Base-by-base conservation (phyloP, 805 yeast genomes). In the Ogataea philodendri region DNA sequence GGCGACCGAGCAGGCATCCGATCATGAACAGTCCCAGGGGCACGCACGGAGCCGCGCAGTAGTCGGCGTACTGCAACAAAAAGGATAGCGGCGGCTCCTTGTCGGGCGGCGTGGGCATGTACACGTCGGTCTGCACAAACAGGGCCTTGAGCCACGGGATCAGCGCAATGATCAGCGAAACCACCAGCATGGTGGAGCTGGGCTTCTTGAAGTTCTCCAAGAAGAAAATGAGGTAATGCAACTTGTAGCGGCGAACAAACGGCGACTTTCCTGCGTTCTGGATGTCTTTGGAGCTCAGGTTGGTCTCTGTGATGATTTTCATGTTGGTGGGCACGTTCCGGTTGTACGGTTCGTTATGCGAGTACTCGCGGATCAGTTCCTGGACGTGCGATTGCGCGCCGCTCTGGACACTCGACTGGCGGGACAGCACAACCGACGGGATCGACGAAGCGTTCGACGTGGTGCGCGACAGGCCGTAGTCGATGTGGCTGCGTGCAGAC, bases 1-100 rank as follows among this genome's bases (percentile, higher is more conserved):
- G 60, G 22, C 81, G 51, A 5, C 78, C 69, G 17, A 76, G 62
- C 5, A 78, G 67, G 8, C 79, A 75, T 1, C 81, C 81, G 29
- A 76, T 55, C 21, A 76, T 49, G 11, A 74, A 48, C 32, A 76
- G 59, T 0, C 81, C 81, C 24, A 74, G 41, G 2, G 81, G 81
- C 27, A 76, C 81, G 19, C 74, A 66, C 1, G 81, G 80, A 13
- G 45, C 42, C 1, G 78, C 78, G 1, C 71, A 55, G 44, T 75
- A 76, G 24, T 65, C 60, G 5, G 74, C 58, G 26, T 67, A 64
- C 43, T 74, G 77, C 30, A 76, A 60, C 3, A 75, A 39, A 39
- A 76, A 76, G 3, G 79, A 73, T 13, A 76, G 60, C 7, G 81
- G 76, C 3, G 81, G 80, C 35, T 63, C 56, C 5, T 55, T 46